A percentile compares a stretch with the other conserved stretches of the same genome.
Conservation (phyloP, 2,329 filamentous ascomycete genomes). For the Diaporthe caulivora region DNA sequence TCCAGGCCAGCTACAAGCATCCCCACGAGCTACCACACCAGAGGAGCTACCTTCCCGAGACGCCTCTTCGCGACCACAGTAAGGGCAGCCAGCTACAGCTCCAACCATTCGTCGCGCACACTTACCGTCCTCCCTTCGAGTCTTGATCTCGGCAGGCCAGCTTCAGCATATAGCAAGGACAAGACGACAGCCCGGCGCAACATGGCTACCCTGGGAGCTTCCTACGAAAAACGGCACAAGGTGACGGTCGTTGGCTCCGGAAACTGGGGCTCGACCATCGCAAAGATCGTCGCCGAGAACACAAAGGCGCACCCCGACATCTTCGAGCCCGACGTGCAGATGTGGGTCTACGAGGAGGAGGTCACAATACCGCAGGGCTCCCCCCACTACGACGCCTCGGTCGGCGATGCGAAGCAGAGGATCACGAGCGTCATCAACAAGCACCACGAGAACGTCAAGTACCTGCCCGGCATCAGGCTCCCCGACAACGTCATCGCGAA, state of each 20-base stretch:
- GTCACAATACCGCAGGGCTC: conserved; percentile 80
- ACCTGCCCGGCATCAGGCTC: conserved; percentile 88
- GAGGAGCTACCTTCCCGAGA: not conserved
- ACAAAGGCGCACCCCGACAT: conserved; percentile 80
- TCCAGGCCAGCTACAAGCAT: not conserved
- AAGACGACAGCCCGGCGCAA: conserved; percentile 27
- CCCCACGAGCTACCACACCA: not conserved
- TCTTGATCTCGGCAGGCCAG: not conserved
- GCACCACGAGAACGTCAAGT: conserved; percentile 96
- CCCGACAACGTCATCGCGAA: conserved; percentile 88
- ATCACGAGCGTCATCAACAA: conserved; percentile 92
- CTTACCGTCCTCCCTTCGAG: not conserved
- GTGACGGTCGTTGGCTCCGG: conserved; percentile 95
- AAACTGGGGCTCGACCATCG: conserved; percentile 98
- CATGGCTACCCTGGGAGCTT: conserved; percentile 56
- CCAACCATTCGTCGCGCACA: not conserved
- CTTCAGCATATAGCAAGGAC: not conserved
- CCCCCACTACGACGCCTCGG: conserved; percentile 76
- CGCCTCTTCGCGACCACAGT: not conserved
- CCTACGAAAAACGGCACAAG: conserved; percentile 81
- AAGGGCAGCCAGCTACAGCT: not conserved
- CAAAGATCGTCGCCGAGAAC: conserved; percentile 97
- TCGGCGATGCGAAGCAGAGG: conserved; percentile 80
- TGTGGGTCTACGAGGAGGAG: conserved; percentile 99
- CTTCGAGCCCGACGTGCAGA: conserved; percentile 91